These are phyloP conservation scores for Botrytis byssoidea DNA, from an alignment of 2,329 filamentous ascomycete genomes.

Conservation along the genomic window DNA sequence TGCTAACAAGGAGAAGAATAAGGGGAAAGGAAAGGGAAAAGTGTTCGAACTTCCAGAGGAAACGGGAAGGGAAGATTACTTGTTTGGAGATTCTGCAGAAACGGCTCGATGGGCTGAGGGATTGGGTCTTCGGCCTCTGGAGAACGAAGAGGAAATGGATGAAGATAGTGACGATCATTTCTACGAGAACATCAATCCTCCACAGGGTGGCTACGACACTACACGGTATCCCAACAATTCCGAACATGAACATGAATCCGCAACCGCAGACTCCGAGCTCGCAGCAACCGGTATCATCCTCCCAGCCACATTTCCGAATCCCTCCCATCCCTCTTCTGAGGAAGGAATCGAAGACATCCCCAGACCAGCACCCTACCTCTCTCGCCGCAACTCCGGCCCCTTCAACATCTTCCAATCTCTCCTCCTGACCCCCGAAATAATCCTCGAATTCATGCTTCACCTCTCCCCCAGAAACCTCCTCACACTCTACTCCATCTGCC, in stretches of 20 bases:
- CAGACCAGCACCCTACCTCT: background rate
- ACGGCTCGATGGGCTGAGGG: background rate
- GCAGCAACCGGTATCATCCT: background rate
- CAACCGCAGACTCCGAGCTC: background rate
- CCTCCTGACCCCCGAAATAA: constrained; percentile 1
- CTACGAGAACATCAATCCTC: rapidly evolving
- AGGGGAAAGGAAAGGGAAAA: background rate
- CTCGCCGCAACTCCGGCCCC: background rate
- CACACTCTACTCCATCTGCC: background rate
- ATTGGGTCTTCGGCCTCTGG: background rate
- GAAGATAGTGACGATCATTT: background rate
- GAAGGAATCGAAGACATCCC: background rate
- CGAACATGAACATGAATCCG: background rate
- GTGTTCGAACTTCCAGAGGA: background rate
- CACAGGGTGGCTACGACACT: background rate
- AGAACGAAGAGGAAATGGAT: background rate
- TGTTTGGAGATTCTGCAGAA: background rate
- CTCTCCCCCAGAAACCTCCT: constrained; percentile 1
- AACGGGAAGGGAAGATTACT: background rate
- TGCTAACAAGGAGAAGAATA: background rate
- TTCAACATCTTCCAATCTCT: constrained; percentile 4
- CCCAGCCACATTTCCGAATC: background rate
- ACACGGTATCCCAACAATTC: background rate
- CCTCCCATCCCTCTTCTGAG: too few relatives aligned
- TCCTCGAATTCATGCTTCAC: background rate